Percentiles rank a stretch among this genome's conserved stretches.
phyloP scores from a whole-genome alignment of 768 basidiomycete species.

The Hypholoma sublateritium region DNA sequence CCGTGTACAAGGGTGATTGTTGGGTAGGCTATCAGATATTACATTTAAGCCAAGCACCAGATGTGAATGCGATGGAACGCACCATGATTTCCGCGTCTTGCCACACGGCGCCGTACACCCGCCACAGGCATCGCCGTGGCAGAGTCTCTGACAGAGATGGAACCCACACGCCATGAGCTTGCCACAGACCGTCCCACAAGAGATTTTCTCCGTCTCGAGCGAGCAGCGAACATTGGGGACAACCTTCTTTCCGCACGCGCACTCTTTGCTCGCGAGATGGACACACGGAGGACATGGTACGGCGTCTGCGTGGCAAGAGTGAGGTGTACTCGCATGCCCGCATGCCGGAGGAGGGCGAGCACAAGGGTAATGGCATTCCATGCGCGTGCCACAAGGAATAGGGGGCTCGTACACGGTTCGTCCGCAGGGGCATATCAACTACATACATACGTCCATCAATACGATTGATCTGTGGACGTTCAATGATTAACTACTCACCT shows the following conservation, averaged over 20 bases:
- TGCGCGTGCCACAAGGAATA: slow-evolving; percentile 79
- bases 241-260: slow-evolving; percentile 86
- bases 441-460: slow-evolving; percentile 7
- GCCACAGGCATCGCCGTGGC: slow-evolving; percentile 85
- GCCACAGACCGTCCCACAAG: slow-evolving; percentile 82
- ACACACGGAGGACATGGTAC: slow-evolving; percentile 83
- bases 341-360: slow-evolving; percentile 65
- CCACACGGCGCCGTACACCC: slow-evolving; percentile 76
- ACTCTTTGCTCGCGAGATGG: slow-evolving; percentile 72
- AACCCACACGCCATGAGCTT: slow-evolving; percentile 84
- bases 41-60: not conserved
- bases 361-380: slow-evolving; percentile 83
- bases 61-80: slow-evolving; percentile 21
- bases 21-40: slow-evolving; percentile 49
- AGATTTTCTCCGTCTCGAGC: slow-evolving; percentile 71
- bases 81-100: slow-evolving; percentile 86
- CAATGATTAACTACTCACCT: slow-evolving; percentile 51
- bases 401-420: slow-evolving; percentile 88
- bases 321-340: slow-evolving; percentile 77
- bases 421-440: slow-evolving; percentile 83
- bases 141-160: slow-evolving; percentile 81
- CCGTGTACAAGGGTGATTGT: slow-evolving; percentile 71
- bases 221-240: slow-evolving; percentile 85
- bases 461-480: not conserved
- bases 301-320: slow-evolving; percentile 80